Conservation (phyloP, 176 grass and related monocot species). For the Rhynchospora tenuis region DNA sequence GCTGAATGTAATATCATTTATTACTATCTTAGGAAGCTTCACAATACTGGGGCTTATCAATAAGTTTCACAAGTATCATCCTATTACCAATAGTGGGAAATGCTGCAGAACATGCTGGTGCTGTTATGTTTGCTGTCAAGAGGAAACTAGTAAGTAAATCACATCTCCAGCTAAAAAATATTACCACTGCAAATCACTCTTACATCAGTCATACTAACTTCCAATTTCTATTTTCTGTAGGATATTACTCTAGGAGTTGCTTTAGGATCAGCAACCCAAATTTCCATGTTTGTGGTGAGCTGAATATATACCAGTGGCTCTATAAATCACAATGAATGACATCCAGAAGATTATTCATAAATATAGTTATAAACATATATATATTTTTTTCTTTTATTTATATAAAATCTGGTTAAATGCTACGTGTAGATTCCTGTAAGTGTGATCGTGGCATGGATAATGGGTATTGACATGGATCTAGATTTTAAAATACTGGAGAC, state of each 20-base stretch:
- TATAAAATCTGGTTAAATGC: conserved; percentile 5
- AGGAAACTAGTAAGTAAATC: conserved; percentile 55
- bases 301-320: conserved; percentile 7
- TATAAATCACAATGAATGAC: background rate
- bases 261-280: conserved; percentile 75
- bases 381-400: conserved; percentile 8
- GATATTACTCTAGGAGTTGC: conserved; percentile 84
- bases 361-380: background rate
- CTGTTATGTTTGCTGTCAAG: conserved; percentile 73
- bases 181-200: background rate
- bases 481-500: conserved; percentile 80
- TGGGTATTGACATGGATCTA: conserved; percentile 85
- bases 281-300: conserved; percentile 89
- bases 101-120: conserved; percentile 83
- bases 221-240: conserved; percentile 14
- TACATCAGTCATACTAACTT: background rate
- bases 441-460: conserved; percentile 81
- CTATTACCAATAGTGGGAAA: conserved; percentile 81
- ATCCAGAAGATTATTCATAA: background rate
- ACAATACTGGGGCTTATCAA: conserved; percentile 56
- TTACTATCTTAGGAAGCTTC: conserved; percentile 54
- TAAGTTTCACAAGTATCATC: conserved; percentile 82
- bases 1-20: background rate
- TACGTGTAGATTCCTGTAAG: conserved; percentile 52
- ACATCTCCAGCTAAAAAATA: background rate